phyloP scores from a whole-genome alignment of 2,329 filamentous ascomycete genomes.

The Fusarium pseudocircinatum region DNA sequence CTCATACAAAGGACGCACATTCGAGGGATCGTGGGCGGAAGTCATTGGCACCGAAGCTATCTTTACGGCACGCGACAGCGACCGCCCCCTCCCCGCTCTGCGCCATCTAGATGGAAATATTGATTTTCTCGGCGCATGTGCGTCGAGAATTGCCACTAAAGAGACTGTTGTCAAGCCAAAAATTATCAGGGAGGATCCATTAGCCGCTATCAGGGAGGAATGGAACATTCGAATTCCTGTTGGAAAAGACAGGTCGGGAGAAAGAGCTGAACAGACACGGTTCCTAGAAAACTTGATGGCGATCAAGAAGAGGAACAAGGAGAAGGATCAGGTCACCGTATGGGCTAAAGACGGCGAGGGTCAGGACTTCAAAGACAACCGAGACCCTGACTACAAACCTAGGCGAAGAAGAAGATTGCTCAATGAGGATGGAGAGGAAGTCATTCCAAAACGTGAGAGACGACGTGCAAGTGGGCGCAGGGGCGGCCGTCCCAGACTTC shows the following conservation, averaged over 20 bases:
- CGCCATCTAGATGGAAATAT: conserved; percentile 67
- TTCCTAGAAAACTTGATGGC: conserved; percentile 75
- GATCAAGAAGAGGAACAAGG: conserved; percentile 71
- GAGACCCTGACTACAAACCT: conserved; percentile 53
- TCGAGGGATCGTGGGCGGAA: conserved; percentile 82
- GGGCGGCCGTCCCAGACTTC: conserved; percentile 35
- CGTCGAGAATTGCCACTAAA: conserved; percentile 74
- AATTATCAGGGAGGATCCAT: conserved; percentile 46
- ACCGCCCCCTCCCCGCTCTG: conserved; percentile 59
- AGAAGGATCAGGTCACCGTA: conserved; percentile 72
- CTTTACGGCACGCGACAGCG: conserved; percentile 65
- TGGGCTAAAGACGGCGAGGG: conserved; percentile 59
- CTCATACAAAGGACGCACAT: conserved; percentile 80
- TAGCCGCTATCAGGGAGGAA: conserved; percentile 53
- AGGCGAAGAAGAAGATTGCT: conserved; percentile 42
- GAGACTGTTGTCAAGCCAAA: conserved; percentile 68
- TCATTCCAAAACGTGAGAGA: conserved; percentile 33
- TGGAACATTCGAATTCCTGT: conserved; percentile 57
- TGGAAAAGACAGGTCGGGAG: conserved; percentile 58
- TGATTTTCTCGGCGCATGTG: conserved; percentile 77
- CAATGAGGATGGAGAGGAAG: conserved; percentile 41
- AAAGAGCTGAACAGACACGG: conserved; percentile 58
- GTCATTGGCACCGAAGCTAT: conserved; percentile 87
- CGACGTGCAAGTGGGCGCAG: conserved; percentile 29
- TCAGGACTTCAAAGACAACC: conserved; percentile 54